phyloP scores from a whole-genome alignment of 2,329 filamentous ascomycete genomes.

The Colletotrichum caudatum region DNA sequence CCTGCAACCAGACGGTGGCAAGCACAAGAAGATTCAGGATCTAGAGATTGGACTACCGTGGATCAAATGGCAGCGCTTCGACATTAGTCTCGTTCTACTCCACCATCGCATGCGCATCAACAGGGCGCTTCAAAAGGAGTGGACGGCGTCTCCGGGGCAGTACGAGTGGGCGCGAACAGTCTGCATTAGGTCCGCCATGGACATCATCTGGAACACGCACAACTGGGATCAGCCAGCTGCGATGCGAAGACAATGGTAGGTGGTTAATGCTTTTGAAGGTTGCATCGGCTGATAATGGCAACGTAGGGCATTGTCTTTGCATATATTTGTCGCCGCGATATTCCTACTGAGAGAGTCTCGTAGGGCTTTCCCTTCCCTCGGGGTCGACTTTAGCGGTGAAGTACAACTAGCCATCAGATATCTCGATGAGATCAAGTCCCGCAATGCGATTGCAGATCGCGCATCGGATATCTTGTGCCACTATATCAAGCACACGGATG shows the following conservation, averaged over 20 bases:
- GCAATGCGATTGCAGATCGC: slow-evolving; percentile 23
- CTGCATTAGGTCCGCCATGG: slow-evolving; percentile 27
- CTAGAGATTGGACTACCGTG: slow-evolving; percentile 24
- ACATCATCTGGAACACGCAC: slow-evolving; percentile 37
- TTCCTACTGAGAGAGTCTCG: slow-evolving; percentile 28
- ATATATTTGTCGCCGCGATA: slow-evolving; percentile 30
- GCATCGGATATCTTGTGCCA: slow-evolving; percentile 1
- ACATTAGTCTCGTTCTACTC: slow-evolving; percentile 37
- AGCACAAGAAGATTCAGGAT: background rate
- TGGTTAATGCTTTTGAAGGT: background rate
- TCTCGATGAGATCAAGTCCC: slow-evolving; percentile 31
- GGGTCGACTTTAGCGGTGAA: slow-evolving; percentile 22
- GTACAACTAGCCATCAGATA: slow-evolving; percentile 20
- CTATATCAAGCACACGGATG: too few species aligned
- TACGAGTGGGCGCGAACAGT: slow-evolving; percentile 32
- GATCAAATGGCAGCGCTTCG: slow-evolving; percentile 40
- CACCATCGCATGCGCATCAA: slow-evolving; percentile 39
- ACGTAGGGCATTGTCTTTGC: slow-evolving; percentile 22
- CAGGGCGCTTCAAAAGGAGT: slow-evolving; percentile 21
- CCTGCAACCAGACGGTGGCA: slow-evolving; percentile 29
- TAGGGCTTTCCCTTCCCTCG: background rate
- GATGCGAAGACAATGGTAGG: slow-evolving; percentile 32
- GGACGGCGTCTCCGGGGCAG: slow-evolving; percentile 3
- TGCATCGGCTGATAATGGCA: background rate
- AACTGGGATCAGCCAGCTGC: slow-evolving; percentile 35